Evolutionary conservation across 73 alveolate species (phyloP).

Genomic region (Paramecium biaurelia): DNA sequence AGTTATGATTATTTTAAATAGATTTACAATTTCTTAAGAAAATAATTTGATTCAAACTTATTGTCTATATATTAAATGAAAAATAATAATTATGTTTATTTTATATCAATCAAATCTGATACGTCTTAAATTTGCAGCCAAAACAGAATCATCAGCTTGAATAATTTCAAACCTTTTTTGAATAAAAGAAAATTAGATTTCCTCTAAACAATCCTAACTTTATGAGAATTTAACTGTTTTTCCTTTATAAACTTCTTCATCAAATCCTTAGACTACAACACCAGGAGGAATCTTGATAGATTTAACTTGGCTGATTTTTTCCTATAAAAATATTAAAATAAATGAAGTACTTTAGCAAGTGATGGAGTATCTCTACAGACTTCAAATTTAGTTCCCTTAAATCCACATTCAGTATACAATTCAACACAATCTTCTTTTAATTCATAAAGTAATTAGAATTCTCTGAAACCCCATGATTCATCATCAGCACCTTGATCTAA

Average conservation of each 20-base stretch:
- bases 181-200: conserved; percentile 38
- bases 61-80: no score
- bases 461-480: conserved; percentile 58
- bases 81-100: not conserved
- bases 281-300: conserved; percentile 46
- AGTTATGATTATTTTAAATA: no score
- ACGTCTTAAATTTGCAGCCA: conserved; percentile 35
- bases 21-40: no score
- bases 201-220: conserved; percentile 28
- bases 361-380: conserved; percentile 46
- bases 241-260: conserved; percentile 43
- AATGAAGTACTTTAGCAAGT: not conserved
- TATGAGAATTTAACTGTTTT: conserved; percentile 12
- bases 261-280: not conserved
- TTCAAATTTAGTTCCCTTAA: conserved; percentile 2
- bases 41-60: no score
- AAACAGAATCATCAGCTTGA: not conserved
- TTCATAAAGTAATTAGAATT: conserved; percentile 21
- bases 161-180: not conserved
- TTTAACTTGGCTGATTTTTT: not conserved
- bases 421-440: conserved; percentile 36
- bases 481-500: conserved; percentile 34
- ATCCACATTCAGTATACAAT: conserved; percentile 36
- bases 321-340: not conserved
- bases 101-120: conserved; percentile 41